Evolutionary conservation across 2,329 filamentous ascomycete genomes (phyloP).

Genomic region (Ceratocystis eucalypticola): DNA sequence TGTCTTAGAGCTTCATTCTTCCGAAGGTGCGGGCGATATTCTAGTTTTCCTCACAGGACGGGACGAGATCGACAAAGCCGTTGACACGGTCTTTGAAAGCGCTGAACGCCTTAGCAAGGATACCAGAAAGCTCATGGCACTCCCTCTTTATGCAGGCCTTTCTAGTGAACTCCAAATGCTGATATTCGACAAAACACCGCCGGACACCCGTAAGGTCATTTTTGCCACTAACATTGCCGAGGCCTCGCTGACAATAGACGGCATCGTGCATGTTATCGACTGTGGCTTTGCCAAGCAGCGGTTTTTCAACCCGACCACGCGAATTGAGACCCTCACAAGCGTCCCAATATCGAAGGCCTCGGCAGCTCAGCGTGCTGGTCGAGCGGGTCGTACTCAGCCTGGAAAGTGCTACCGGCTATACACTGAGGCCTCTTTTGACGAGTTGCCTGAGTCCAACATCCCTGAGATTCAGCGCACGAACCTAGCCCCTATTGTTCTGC

Average conservation of each 20-base stretch:
- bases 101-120: conserved; percentile 26
- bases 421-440: conserved; percentile 57
- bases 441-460: conserved; percentile 56
- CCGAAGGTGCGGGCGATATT: conserved; percentile 72
- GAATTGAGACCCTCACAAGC: conserved; percentile 75
- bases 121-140: conserved; percentile 39
- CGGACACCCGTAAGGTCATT: conserved; percentile 78
- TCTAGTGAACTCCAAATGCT: conserved; percentile 88
- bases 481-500: conserved; percentile 72
- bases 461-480: conserved; percentile 91
- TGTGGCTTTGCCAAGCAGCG: conserved; percentile 82
- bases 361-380: conserved; percentile 78
- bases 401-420: conserved; percentile 94
- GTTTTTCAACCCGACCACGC: conserved; percentile 68
- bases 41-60: conserved; percentile 83
- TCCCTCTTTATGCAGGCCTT: conserved; percentile 82
- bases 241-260: conserved; percentile 86
- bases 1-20: conserved; percentile 73
- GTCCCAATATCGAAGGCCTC: conserved; percentile 80
- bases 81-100: conserved; percentile 17
- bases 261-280: conserved; percentile 83
- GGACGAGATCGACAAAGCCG: conserved; percentile 66
- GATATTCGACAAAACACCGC: conserved; percentile 72
- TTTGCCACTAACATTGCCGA: conserved; percentile 94
- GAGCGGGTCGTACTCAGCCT: conserved; percentile 75